Conservation (phyloP, 2,329 filamentous ascomycete genomes). For the Apiospora marii region DNA sequence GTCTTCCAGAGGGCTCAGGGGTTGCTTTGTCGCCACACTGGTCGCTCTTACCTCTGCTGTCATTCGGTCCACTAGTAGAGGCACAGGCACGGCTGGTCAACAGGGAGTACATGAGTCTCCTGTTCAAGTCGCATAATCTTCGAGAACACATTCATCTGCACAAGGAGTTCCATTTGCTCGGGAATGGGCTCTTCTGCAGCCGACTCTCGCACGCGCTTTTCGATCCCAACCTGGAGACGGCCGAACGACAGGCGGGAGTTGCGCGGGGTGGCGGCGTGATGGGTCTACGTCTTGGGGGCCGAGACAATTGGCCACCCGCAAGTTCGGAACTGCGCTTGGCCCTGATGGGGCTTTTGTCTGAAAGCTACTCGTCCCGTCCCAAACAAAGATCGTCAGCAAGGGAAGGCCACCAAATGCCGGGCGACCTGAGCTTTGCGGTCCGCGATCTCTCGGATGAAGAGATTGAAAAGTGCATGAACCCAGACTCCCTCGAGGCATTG, state of each 20-base stretch:
- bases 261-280: slow-evolving; percentile 75
- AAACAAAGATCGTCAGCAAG: slow-evolving; percentile 33
- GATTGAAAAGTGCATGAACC: slow-evolving; percentile 83
- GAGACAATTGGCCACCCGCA: slow-evolving; percentile 89
- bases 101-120: slow-evolving; percentile 74
- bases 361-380: slow-evolving; percentile 64
- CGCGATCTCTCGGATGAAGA: slow-evolving; percentile 81
- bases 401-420: slow-evolving; percentile 60
- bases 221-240: slow-evolving; percentile 80
- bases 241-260: slow-evolving; percentile 75
- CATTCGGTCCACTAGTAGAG: slow-evolving; percentile 76
- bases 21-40: slow-evolving; percentile 58
- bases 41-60: slow-evolving; percentile 72
- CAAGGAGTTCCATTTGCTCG: slow-evolving; percentile 81
- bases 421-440: slow-evolving; percentile 82
- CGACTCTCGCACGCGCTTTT: slow-evolving; percentile 85
- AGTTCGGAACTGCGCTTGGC: slow-evolving; percentile 92
- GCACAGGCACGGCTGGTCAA: slow-evolving; percentile 82
- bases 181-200: slow-evolving; percentile 84
- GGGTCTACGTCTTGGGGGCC: slow-evolving; percentile 82
- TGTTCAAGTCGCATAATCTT: slow-evolving; percentile 79
- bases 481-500: slow-evolving; percentile 83
- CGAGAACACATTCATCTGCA: slow-evolving; percentile 77
- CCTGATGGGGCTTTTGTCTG: slow-evolving; percentile 83
- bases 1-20: slow-evolving; percentile 29